Evolutionary conservation across 2,329 filamentous ascomycete genomes (phyloP), one percentile per base, ranked within the genome.

Genomic region (Ramularia endophylla): DNA sequence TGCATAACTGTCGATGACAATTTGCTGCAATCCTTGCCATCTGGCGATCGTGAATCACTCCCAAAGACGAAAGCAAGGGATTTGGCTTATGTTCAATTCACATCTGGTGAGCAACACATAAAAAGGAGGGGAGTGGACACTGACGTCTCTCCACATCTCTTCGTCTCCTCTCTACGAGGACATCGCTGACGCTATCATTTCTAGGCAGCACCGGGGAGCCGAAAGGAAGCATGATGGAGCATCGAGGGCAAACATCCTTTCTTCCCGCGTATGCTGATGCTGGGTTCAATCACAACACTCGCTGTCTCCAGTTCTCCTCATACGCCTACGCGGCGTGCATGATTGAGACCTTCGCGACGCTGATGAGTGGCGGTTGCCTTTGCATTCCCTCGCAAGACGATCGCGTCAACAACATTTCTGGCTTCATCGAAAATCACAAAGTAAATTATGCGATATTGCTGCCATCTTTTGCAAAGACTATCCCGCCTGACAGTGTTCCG

Each of bases 151-250:
- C 22, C 6, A 25, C 22, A 25, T 11, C 11, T 11, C 22, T 6
- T 6, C 22, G 22, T 11, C 22, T 25, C 22, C 22, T 25, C 11
- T 25, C 22, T 25, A 25, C 11, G 6, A 25, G 22, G 22, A 25
- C 22, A 25, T 6, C 11, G 6, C 22, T 6, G 22, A 6, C 18
- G 48, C 39, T 20, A 22, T 51, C 13, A 35, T 48, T 16, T 51
- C 48, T 37, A 51, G 87, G 87, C 3, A 89, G 82, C 27, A 51
- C 48, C 2, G 47, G 47, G 2, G 29, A 15, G 6, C 47, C 47
- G 2, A 50, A 50, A 36, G 47, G 47, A 9, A 39, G 38, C 4
- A 40, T 33, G 22, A 40, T 49, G 17, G 35, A 40, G 7, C 47
- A 49, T 25, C n/a, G n/a, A n/a, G n/a, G n/a, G 27, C 33, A 12